phyloP scores from a whole-genome alignment of 495 filamentous ascomycete genomes.

The Lasiosphaeriaceae sp. region DNA sequence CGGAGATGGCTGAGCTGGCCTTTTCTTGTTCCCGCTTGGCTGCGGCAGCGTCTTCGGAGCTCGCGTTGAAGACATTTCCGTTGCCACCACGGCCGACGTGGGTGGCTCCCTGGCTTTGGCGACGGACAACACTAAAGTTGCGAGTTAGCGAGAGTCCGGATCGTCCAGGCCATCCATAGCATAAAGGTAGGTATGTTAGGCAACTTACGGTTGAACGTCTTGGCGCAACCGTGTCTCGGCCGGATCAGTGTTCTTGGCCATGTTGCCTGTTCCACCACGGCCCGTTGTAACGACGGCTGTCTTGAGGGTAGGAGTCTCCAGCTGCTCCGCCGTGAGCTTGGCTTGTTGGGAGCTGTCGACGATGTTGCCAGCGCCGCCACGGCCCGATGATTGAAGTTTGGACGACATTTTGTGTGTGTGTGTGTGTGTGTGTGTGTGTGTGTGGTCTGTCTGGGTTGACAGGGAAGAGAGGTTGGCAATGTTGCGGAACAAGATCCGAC shows the following conservation, averaged over 20 bases:
- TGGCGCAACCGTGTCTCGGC: constrained; percentile 71
- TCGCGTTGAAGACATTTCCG: constrained; percentile 47
- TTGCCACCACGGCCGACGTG: constrained; percentile 55
- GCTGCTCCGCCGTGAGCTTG: constrained; percentile 50
- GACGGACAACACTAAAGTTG: constrained; percentile 33
- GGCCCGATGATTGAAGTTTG: constrained; percentile 42
- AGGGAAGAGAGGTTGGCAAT: background rate
- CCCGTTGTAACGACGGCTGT: constrained; percentile 77
- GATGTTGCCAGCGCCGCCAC: constrained; percentile 71
- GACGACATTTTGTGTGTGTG: constrained; percentile 24
- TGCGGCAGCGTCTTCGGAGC: constrained; percentile 30
- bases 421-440: background rate
- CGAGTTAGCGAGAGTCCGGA: constrained; percentile 1
- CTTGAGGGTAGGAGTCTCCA: constrained; percentile 82
- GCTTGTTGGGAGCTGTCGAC: constrained; percentile 50
- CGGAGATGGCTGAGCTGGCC: constrained; percentile 24
- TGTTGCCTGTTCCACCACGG: constrained; percentile 63
- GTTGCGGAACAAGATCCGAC: too few relatives aligned
- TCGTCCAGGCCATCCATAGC: constrained; percentile 10
- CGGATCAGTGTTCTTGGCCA: constrained; percentile 64
- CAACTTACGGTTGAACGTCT: constrained; percentile 63
- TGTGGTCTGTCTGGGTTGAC: background rate
- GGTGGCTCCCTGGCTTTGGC: constrained; percentile 31
- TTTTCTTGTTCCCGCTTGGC: constrained; percentile 36
- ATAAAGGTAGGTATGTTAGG: constrained; percentile 5